Conservation (phyloP, 2,329 filamentous ascomycete species). For the Phialocephala subalpina region DNA sequence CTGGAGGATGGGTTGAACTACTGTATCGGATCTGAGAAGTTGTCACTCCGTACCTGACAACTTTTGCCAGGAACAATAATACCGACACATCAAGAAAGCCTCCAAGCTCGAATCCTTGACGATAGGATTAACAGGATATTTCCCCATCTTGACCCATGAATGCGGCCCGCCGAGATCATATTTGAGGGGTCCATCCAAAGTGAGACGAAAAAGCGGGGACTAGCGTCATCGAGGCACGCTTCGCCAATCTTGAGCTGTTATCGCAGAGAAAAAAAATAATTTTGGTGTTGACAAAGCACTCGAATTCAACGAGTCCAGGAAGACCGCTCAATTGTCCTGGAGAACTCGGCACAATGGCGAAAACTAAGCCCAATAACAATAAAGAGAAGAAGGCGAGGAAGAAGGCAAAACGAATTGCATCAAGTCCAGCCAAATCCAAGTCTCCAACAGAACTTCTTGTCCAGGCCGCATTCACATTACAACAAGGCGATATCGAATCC, state of each 20-base stretch:
- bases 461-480: slow-evolving; percentile 40
- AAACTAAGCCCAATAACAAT: slow-evolving; percentile 44
- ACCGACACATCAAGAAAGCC: not conserved
- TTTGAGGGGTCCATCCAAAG: not conserved
- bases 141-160: not conserved
- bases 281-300: not conserved
- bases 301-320: not conserved
- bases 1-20: too few relatives aligned
- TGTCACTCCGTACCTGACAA: not conserved
- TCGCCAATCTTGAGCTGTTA: not conserved
- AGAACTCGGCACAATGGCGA: slow-evolving; percentile 39
- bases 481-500: slow-evolving; percentile 43
- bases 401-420: slow-evolving; percentile 38
- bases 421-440: slow-evolving; percentile 36
- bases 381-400: slow-evolving; percentile 43
- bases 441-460: slow-evolving; percentile 37
- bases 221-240: not conserved
- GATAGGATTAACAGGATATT: not conserved
- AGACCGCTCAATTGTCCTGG: not conserved
- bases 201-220: not conserved
- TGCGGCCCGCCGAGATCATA: not conserved
- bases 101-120: not conserved
- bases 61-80: not conserved
- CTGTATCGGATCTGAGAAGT: too few relatives aligned
- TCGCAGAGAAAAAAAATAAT: slow-evolving; percentile 3